A percentile compares a stretch with the other conserved stretches of the same genome.
These are phyloP conservation scores for Schwanniomyces pseudopolymorphus DNA, from an alignment of 805 yeast species.

Conservation along the genomic window DNA sequence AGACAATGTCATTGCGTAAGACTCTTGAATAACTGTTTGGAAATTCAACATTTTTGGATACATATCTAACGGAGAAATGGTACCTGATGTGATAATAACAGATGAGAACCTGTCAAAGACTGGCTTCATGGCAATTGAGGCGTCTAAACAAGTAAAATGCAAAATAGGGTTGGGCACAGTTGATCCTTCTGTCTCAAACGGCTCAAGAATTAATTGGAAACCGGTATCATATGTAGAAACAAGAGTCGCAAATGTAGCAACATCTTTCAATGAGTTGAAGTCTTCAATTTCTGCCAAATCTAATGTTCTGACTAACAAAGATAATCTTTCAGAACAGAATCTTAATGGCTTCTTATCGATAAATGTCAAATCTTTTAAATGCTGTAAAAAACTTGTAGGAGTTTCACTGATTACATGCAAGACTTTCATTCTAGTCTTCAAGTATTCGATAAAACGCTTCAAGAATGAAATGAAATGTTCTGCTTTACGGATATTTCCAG, in stretches of 20 bases:
- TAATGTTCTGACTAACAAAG: slow-evolving; percentile 83
- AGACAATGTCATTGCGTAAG: slow-evolving; percentile 93
- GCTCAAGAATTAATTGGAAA: slow-evolving; percentile 87
- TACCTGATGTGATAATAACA: slow-evolving; percentile 94
- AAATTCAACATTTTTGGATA: slow-evolving; percentile 95
- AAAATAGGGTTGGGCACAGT: slow-evolving; percentile 96
- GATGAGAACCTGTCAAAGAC: slow-evolving; percentile 91
- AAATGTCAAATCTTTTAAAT: slow-evolving; percentile 87
- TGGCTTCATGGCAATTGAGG: slow-evolving; percentile 96
- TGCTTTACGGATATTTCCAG: slow-evolving; percentile 95
- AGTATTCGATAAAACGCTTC: slow-evolving; percentile 88
- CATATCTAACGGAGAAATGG: slow-evolving; percentile 98
- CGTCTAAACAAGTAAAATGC: slow-evolving; percentile 92
- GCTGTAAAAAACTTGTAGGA: slow-evolving; percentile 88
- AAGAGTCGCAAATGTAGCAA: slow-evolving; percentile 94
- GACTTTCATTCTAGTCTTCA: slow-evolving; percentile 97
- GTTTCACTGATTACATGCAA: slow-evolving; percentile 97
- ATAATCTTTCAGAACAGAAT: slow-evolving; percentile 88
- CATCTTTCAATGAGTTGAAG: slow-evolving; percentile 87
- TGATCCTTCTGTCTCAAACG: slow-evolving; percentile 88
- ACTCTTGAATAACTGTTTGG: slow-evolving; percentile 89
- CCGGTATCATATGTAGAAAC: slow-evolving; percentile 95
- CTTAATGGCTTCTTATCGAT: slow-evolving; percentile 89
- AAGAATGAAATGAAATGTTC: slow-evolving; percentile 94
- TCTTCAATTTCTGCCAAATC: slow-evolving; percentile 89